Percentiles rank a stretch among this genome's conserved stretches.
Evolutionary conservation across 768 basidiomycete species (phyloP).

Genomic region (Mycena galopus): DNA sequence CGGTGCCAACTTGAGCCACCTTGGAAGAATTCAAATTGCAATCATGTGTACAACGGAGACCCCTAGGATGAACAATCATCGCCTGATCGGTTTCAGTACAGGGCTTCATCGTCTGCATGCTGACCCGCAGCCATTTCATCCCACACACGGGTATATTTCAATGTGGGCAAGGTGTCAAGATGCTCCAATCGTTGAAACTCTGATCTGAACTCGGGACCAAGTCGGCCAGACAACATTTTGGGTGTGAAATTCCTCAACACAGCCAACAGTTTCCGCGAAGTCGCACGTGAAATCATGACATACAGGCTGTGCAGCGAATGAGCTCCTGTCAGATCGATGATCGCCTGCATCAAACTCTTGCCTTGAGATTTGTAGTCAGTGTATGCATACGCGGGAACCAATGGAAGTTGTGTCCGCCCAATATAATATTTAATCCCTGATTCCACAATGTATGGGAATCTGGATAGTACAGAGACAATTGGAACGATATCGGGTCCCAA

Average conservation of each 20-base stretch:
- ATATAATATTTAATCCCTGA: not conserved
- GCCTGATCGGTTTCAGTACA: too few relatives aligned
- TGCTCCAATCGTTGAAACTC: not conserved
- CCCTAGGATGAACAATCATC: too few relatives aligned
- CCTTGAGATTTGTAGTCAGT: slow-evolving; percentile 8
- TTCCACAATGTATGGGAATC: not conserved
- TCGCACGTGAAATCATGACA: slow-evolving; percentile 1
- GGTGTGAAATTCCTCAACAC: not conserved
- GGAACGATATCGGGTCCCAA: not conserved
- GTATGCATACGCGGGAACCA: not conserved
- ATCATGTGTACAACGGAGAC: too few relatives aligned
- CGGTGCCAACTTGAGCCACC: too few relatives aligned
- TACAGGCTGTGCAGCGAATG: not conserved
- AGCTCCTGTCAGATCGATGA: not conserved
- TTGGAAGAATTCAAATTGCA: too few relatives aligned
- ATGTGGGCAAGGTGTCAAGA: too few relatives aligned
- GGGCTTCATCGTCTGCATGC: too few relatives aligned
- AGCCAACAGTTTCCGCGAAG: not conserved
- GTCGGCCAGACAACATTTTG: not conserved
- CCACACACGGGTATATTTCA: too few relatives aligned
- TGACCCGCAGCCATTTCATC: too few relatives aligned
- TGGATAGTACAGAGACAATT: not conserved
- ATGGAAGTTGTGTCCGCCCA: not conserved
- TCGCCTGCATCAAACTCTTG: not conserved
- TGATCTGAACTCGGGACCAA: not conserved